A percentile compares a stretch with the other conserved stretches of the same genome.
phyloP scores from a whole-genome alignment of 2,329 filamentous ascomycete species.

The Scedosporium apiospermum region DNA sequence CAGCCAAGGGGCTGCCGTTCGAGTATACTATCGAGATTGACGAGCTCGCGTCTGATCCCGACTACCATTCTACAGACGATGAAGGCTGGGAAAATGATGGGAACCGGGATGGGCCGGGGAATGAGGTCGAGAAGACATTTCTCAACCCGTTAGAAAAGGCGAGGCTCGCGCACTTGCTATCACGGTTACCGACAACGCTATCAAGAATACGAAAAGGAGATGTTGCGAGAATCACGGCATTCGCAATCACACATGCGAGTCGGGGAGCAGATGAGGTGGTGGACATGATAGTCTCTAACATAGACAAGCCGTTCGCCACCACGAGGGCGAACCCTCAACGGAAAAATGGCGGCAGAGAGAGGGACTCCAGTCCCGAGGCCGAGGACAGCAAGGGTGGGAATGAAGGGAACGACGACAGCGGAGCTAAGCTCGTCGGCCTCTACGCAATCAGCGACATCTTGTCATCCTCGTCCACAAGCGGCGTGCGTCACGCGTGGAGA shows the following conservation, averaged over 20 bases:
- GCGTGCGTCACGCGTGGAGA: slow-evolving; percentile 76
- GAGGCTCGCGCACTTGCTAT: slow-evolving; percentile 74
- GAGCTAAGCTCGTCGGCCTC: slow-evolving; percentile 68
- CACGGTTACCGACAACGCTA: slow-evolving; percentile 67
- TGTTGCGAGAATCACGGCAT: slow-evolving; percentile 74
- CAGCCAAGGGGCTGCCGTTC: slow-evolving; percentile 63
- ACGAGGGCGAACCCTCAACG: slow-evolving; percentile 28
- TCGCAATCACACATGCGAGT: slow-evolving; percentile 81
- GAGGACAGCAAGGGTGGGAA: slow-evolving; percentile 32
- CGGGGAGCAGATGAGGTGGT: slow-evolving; percentile 84
- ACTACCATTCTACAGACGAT: slow-evolving; percentile 81
- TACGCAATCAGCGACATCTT: slow-evolving; percentile 73
- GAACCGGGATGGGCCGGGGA: neutral
- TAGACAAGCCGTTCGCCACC: slow-evolving; percentile 65
- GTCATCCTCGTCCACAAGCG: slow-evolving; percentile 65
- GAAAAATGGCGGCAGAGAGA: slow-evolving; percentile 42
- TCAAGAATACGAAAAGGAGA: slow-evolving; percentile 73
- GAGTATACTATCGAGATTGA: slow-evolving; percentile 70
- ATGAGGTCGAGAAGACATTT: slow-evolving; percentile 49
- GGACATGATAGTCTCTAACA: slow-evolving; percentile 75
- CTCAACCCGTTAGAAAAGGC: slow-evolving; percentile 77
- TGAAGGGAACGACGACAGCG: slow-evolving; percentile 48
- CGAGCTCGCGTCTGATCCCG: slow-evolving; percentile 73
- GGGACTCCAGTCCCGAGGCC: slow-evolving; percentile 24
- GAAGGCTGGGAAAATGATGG: slow-evolving; percentile 59